Evolutionary conservation across 352 stramenopile genomes (phyloP).

Genomic region (Globisporangium carolinianum): DNA sequence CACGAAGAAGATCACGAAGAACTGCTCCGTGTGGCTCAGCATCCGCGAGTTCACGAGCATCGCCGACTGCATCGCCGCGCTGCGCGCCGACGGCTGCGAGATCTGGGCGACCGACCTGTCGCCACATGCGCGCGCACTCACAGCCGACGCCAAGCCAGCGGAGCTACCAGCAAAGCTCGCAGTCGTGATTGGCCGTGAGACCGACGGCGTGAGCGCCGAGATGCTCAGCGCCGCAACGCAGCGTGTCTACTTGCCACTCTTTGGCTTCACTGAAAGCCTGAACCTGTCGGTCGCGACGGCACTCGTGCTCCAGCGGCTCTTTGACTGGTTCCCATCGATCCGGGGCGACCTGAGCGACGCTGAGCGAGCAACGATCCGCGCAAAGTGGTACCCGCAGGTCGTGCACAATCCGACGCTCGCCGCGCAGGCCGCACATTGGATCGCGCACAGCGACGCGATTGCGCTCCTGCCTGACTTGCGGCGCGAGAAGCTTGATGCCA

Average conservation of each 20-base stretch:
- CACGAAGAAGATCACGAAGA: constrained; percentile 75
- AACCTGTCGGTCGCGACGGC: constrained; percentile 92
- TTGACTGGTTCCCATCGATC: constrained; percentile 67
- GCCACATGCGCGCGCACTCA: constrained; percentile 55
- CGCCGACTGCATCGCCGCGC: constrained; percentile 60
- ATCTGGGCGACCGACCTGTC: constrained; percentile 91
- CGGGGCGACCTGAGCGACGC: constrained; percentile 42
- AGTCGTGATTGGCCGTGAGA: constrained; percentile 92
- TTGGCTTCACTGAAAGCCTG: constrained; percentile 91
- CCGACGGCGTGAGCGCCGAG: constrained; percentile 83
- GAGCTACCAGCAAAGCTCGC: constrained; percentile 83
- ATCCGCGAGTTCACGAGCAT: constrained; percentile 85
- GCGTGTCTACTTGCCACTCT: constrained; percentile 90
- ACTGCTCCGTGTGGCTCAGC: constrained; percentile 78
- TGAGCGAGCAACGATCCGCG: constrained; percentile 44
- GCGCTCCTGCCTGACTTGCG: constrained; percentile 46
- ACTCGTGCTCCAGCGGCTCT: constrained; percentile 86
- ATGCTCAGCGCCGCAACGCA: constrained; percentile 84
- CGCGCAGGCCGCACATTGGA: constrained; percentile 45
- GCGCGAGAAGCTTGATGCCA: constrained; percentile 35
- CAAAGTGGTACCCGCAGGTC: constrained; percentile 54
- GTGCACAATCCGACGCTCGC: constrained; percentile 63
- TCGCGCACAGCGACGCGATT: constrained; percentile 29
- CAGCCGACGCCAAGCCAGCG: constrained; percentile 26
- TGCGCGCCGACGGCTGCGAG: constrained; percentile 50